These are phyloP conservation scores for Fusarium piperis DNA, from an alignment of 2,329 filamentous ascomycete species.

Conservation along the genomic window DNA sequence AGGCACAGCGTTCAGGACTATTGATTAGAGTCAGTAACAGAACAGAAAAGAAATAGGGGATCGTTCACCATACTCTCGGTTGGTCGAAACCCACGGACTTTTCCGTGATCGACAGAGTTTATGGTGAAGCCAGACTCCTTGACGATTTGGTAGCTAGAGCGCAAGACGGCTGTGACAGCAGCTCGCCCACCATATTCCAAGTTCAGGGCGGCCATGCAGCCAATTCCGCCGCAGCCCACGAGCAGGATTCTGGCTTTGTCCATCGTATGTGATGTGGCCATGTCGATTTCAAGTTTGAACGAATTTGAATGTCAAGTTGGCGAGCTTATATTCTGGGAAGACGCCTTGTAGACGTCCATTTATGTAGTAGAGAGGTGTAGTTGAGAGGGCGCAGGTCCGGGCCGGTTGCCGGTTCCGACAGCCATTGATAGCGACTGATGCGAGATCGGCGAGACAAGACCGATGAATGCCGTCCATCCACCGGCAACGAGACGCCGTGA, in stretches of 20 bases:
- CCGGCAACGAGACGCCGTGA: background rate
- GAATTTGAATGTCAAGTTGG: background rate
- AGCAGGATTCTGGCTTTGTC: constrained; percentile 31
- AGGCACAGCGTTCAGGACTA: constrained; percentile 33
- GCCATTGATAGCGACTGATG: background rate
- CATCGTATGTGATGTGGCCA: background rate
- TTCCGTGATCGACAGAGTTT: constrained; percentile 37
- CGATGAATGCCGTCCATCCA: background rate
- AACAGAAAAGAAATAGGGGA: background rate
- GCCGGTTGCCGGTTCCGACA: constrained; percentile 21
- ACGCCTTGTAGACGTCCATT: background rate
- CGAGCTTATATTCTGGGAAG: background rate
- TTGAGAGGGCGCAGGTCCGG: constrained; percentile 23
- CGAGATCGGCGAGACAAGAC: background rate
- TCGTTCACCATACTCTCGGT: constrained; percentile 26
- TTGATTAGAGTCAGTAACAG: constrained; percentile 1
- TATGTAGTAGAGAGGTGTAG: background rate
- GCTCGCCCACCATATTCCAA: constrained; percentile 34
- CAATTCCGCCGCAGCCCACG: constrained; percentile 40
- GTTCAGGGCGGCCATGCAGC: constrained; percentile 37
- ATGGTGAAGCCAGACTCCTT: constrained; percentile 37
- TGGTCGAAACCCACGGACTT: constrained; percentile 31
- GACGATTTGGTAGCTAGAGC: constrained; percentile 37
- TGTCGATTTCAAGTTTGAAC: background rate
- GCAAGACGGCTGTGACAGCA: constrained; percentile 37